These are phyloP conservation scores for Xerocomus amazonicus DNA, from an alignment of 1,284 basidiomycete species.

Conservation along the genomic window DNA sequence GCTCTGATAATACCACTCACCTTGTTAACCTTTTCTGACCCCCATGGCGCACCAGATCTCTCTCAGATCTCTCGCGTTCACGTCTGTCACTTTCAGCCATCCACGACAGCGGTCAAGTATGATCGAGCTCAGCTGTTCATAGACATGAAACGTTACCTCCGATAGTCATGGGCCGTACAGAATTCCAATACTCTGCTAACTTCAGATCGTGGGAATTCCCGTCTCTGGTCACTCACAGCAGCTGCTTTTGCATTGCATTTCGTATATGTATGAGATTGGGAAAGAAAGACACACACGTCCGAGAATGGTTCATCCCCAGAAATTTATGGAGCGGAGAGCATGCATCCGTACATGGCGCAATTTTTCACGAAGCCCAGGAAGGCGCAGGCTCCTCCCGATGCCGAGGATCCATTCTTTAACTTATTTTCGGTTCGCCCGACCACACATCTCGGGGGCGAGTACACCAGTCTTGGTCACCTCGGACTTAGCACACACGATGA, in stretches of 20 bases:
- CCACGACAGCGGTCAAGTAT: background rate
- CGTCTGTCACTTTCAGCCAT: background rate
- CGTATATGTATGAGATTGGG: too few relatives aligned
- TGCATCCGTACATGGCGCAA: conserved; percentile 2
- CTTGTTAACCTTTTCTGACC: too few relatives aligned
- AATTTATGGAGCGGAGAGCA: background rate
- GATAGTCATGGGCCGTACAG: background rate
- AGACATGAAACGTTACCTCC: background rate
- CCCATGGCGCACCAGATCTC: background rate
- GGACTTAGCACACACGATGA: background rate
- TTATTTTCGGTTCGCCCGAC: background rate
- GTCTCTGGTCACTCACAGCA: background rate
- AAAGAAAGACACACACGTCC: too few relatives aligned
- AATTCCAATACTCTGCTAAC: background rate
- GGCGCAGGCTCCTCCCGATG: background rate
- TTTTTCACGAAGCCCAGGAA: background rate
- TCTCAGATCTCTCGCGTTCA: background rate
- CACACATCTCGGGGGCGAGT: too few relatives aligned
- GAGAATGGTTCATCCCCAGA: background rate
- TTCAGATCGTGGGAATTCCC: background rate
- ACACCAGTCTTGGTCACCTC: background rate
- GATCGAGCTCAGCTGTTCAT: background rate
- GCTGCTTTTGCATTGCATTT: too few relatives aligned
- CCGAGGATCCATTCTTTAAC: conserved; percentile 1
- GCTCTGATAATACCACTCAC: too few relatives aligned